Evolutionary conservation across 75 land plant species (phyloP).

Genomic region (Picea sitchensis): DNA sequence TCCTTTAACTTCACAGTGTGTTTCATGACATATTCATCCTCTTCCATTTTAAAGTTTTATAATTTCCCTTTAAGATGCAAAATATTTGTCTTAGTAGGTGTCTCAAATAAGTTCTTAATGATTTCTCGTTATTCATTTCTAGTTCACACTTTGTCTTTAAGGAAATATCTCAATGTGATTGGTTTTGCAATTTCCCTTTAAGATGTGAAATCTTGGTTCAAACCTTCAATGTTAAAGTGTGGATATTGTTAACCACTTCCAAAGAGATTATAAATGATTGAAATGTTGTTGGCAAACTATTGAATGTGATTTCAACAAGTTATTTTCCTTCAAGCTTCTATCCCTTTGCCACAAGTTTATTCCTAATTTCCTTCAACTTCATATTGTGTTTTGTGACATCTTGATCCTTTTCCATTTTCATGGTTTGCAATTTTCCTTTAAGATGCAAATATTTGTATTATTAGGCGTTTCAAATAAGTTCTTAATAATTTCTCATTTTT

Average conservation of each 20-base stretch:
- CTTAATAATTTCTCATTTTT: too few species aligned
- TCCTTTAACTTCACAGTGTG: not conserved
- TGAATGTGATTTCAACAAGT: not conserved
- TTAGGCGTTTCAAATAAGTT: too few species aligned
- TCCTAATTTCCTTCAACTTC: not conserved
- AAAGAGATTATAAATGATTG: not conserved
- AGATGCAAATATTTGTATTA: not conserved
- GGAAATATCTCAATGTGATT: too few species aligned
- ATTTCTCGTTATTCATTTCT: too few species aligned
- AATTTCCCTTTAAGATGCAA: not conserved
- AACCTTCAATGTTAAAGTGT: not conserved
- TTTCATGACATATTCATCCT: not conserved
- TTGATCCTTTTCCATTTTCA: not conserved
- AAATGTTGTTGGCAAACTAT: not conserved
- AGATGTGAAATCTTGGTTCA: not conserved
- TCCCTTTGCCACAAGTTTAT: not conserved
- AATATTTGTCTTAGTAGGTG: not conserved
- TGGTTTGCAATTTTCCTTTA: not conserved
- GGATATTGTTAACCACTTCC: not conserved
- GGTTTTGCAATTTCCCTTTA: too few species aligned
- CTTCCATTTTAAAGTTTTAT: not conserved
- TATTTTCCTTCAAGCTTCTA: not conserved
- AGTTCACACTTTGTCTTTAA: too few species aligned
- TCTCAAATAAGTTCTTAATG: too few species aligned
- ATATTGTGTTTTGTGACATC: not conserved